Conservation (phyloP, 371 early-diverging fungal genomes). For the Mortierella sp. region DNA sequence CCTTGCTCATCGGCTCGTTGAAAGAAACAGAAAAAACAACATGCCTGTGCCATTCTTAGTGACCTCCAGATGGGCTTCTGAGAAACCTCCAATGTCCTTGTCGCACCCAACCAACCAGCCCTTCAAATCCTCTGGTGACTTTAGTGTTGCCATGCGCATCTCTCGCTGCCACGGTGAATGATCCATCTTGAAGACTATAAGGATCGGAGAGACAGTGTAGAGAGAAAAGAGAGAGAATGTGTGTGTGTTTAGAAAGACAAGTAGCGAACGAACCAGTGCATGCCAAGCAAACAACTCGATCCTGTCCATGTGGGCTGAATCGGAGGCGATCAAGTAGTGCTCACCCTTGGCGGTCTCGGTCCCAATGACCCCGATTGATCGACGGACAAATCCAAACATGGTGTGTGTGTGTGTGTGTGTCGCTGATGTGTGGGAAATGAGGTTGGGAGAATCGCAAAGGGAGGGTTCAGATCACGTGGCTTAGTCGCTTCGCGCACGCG, state of each 20-base stretch:
- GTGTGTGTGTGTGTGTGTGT: no score
- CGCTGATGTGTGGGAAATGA: no score
- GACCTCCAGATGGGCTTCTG: conserved; percentile 68
- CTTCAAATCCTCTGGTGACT: conserved; percentile 66
- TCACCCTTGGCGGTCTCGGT: conserved; percentile 67
- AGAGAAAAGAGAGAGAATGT: not conserved
- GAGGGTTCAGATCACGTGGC: not conserved
- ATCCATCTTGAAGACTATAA: conserved; percentile 38
- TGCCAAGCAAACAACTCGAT: no score
- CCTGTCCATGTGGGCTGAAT: no score
- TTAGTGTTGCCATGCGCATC: conserved; percentile 72
- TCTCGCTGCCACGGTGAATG: conserved; percentile 71
- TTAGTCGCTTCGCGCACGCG: no score
- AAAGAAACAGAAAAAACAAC: no score
- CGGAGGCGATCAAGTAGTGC: no score
- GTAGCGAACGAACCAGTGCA: no score
- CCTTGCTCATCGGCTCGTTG: no score
- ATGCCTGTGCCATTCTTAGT: conserved; percentile 61
- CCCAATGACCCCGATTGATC: conserved; percentile 61
- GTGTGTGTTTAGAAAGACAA: no score
- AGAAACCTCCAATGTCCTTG: conserved; percentile 88
- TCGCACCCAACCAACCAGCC: conserved; percentile 90
- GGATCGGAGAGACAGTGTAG: not conserved
- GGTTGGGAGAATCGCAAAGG: not conserved
- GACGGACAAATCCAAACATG: conserved; percentile 64